Conservation (phyloP, 2,329 filamentous ascomycete genomes). For the Botryotinia globosa region DNA sequence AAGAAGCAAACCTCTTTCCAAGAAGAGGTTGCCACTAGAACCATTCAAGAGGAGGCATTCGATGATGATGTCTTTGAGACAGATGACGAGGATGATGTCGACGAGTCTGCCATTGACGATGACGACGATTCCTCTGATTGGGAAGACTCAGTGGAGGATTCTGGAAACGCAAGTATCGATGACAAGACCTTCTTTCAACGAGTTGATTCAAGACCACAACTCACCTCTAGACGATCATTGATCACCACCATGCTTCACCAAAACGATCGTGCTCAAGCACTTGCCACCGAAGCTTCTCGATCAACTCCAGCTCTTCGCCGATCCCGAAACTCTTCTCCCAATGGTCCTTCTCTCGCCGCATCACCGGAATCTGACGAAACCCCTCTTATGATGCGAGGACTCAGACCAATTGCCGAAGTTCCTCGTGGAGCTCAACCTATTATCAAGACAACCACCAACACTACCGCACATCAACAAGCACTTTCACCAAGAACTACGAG, state of each 20-base stretch:
- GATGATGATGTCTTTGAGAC: slow-evolving; percentile 57
- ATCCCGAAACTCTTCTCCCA: slow-evolving; percentile 66
- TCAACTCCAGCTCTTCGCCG: slow-evolving; percentile 54
- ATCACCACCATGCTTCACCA: slow-evolving; percentile 88
- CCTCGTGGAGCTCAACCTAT: slow-evolving; percentile 70
- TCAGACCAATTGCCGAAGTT: slow-evolving; percentile 45
- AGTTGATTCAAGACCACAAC: slow-evolving; percentile 81
- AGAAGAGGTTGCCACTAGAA: slow-evolving; percentile 68
- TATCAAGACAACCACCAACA: slow-evolving; percentile 65
- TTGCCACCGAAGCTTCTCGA: slow-evolving; percentile 59
- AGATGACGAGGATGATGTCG: slow-evolving; percentile 66
- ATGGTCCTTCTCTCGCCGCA: slow-evolving; percentile 60
- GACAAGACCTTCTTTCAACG: slow-evolving; percentile 82
- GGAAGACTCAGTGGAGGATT: slow-evolving; percentile 72
- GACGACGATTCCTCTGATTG: slow-evolving; percentile 58
- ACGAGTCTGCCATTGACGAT: slow-evolving; percentile 79
- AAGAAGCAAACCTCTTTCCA: slow-evolving; percentile 84
- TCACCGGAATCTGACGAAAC: slow-evolving; percentile 43
- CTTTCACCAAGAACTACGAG: slow-evolving; percentile 89
- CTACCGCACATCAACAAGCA: slow-evolving; percentile 60
- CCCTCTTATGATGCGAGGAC: slow-evolving; percentile 55
- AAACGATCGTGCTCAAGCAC: slow-evolving; percentile 65
- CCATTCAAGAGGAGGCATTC: slow-evolving; percentile 55
- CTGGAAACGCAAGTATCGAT: slow-evolving; percentile 77
- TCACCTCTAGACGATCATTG: slow-evolving; percentile 82